These are phyloP conservation scores for Solanum sparsipilum DNA, from an alignment of 257 asterid genomes.

Conservation along the genomic window DNA sequence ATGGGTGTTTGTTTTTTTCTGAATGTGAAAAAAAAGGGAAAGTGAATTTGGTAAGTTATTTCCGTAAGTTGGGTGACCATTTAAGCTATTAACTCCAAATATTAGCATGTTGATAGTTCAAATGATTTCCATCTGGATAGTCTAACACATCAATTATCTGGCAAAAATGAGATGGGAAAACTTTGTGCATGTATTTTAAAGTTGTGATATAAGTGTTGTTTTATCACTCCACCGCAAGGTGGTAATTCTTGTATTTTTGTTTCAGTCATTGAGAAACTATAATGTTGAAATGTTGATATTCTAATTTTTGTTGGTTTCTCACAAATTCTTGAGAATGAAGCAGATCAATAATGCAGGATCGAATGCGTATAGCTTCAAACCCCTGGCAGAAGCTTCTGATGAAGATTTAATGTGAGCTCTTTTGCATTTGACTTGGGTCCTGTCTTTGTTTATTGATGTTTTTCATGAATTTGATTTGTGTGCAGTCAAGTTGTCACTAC, in stretches of 20 bases:
- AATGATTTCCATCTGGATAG: not conserved
- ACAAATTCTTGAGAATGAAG: constrained; percentile 35
- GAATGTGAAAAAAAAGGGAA: not conserved
- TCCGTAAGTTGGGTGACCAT: not conserved
- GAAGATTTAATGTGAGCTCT: constrained; percentile 72
- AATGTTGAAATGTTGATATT: not conserved
- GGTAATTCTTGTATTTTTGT: not conserved
- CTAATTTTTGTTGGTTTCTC: constrained; percentile 8
- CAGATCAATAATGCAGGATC: constrained; percentile 99
- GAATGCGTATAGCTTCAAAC: constrained; percentile 87
- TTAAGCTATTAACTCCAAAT: not conserved
- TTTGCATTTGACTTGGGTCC: not conserved
- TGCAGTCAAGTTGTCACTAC: constrained; percentile 92
- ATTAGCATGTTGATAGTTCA: not conserved
- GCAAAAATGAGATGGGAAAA: not conserved
- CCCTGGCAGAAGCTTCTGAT: constrained; percentile 86
- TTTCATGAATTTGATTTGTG: constrained; percentile 1
- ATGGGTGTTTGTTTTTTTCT: not conserved
- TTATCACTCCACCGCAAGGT: not conserved
- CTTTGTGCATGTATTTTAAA: not conserved
- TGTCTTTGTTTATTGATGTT: not conserved
- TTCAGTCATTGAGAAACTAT: not conserved
- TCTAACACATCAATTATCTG: not conserved
- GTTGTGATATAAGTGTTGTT: not conserved
- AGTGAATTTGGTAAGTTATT: not conserved